Evolutionary conservation across 352 stramenopile species (phyloP).

Genomic region (Blastocystis sp.): DNA sequence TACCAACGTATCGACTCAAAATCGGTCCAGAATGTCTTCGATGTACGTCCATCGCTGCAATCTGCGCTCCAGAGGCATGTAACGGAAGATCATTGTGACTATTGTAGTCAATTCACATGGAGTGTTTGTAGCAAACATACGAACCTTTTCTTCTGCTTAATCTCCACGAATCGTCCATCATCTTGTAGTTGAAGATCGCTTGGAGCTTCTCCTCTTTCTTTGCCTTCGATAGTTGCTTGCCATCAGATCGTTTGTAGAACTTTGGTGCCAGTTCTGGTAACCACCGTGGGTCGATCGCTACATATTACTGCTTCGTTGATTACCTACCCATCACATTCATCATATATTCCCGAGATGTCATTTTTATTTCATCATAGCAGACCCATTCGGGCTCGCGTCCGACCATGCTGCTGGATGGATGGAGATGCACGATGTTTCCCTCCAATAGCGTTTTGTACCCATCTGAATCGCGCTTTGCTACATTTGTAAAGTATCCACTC

Average conservation of each 20-base stretch:
- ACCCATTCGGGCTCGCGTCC: slow-evolving; percentile 66
- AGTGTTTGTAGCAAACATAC: not conserved
- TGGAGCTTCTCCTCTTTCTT: slow-evolving; percentile 99
- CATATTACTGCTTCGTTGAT: not conserved
- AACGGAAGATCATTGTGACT: not conserved
- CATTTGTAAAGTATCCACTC: slow-evolving; percentile 96
- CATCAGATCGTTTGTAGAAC: slow-evolving; percentile 92
- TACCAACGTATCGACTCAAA: not conserved
- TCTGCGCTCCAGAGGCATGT: not conserved
- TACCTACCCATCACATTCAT: slow-evolving; percentile 85
- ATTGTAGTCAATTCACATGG: not conserved
- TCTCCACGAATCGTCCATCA: slow-evolving; percentile 87
- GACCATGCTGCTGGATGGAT: slow-evolving; percentile 14
- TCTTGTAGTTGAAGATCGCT: slow-evolving; percentile 94
- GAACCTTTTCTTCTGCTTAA: slow-evolving; percentile 53
- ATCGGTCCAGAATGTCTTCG: not conserved
- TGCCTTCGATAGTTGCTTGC: slow-evolving; percentile 90
- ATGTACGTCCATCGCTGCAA: not conserved
- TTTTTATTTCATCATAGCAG: slow-evolving; percentile 94
- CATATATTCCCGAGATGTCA: slow-evolving; percentile 97
- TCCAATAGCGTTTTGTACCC: slow-evolving; percentile 96
- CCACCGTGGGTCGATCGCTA: slow-evolving; percentile 96
- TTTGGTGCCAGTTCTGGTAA: slow-evolving; percentile 90
- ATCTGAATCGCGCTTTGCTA: slow-evolving; percentile 96
- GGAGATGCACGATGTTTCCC: slow-evolving; percentile 81